Base-by-base conservation (phyloP, 306 rosid genomes). In the Coriaria nepalensis region DNA sequence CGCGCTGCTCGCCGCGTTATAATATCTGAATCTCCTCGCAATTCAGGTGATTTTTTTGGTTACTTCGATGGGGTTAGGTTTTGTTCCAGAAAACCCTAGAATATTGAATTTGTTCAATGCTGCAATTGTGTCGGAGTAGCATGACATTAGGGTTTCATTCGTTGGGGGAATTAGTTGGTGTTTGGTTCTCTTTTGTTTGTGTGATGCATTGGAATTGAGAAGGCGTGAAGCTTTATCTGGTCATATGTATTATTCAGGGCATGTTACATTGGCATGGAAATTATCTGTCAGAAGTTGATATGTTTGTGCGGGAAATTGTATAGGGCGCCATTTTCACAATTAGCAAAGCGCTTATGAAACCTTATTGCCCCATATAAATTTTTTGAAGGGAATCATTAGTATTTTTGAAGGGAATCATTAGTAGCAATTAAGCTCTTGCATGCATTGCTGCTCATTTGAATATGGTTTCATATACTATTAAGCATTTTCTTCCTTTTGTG, bases 81-180 rank as follows among this genome's bases (percentile, higher is more conserved):
- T 45, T 44, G 62, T 10, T 53, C 42, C 14, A 13, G 52, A 38
- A 72, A 92, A 92, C 99, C 99, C 99, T 92, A 86, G 93, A 86
- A 64, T 71, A 67, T 60, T 64, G 15, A 48, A 53, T 68, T 69
- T 68, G 62, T 69, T 73, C 73, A 58, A 20, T 20, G 29, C 29
- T 20, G 29, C 29, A 20, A 20, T 20, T 78, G 20, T 33, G 8
- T 33, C 14, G 47, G 53, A 71, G 46, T 62, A 49, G 64, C 37
- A 49, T 46, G 68, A 53, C 45, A 60, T 77, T 90, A 64, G 85
- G 86, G 78, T 59, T 75, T 57, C 35, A 34, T 65, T 65, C 32
- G 41, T 52, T 36, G 62, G 73, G 68, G 43, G 34, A 62, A 63
- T 20, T 72, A 50, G 36, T 56, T 42, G 7, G 32, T 44, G 15